Base-by-base conservation (phyloP, 192 early-diverging fungal species). In the Backusella psychrophila region DNA sequence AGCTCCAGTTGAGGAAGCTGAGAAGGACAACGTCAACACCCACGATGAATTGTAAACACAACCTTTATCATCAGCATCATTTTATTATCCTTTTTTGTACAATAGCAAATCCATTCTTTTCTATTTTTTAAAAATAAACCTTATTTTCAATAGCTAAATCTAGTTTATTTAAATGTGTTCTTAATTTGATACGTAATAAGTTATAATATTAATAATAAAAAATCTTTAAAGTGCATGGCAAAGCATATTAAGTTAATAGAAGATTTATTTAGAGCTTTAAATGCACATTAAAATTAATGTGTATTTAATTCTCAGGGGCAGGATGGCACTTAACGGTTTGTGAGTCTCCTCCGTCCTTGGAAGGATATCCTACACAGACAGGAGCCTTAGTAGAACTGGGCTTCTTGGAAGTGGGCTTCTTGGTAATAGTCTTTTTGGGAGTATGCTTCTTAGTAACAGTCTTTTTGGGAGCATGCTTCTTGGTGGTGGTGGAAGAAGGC, bases 21-120 rank as follows among this genome's bases (percentile, higher is more conserved):
- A 71, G 41, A 46, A 71, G 41, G 66, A 75, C n/a, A 26, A 71
- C 14, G 39, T 35, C 66, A 66, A 66, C 38, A 31, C 34, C 6
- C 74, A 75, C 41, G 66, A 75, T 67, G 74, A 75, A 42, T 75
- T 75, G 66, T 75, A 75, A 69, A 31, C 68, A 29, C 33, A 17
- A 65, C 65, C 17, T 33, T 33, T 67, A 21, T 63, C 29, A 63
- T 11, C 56, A 26, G 9, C 21, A 26, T 59, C 56, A 59, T 14
- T 59, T 12, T 59, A 21, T 52, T 23, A 59, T 59, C 12, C 12
- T 59, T 59, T 26, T 59, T 59, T 59, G 56, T 59, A 59, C 56
- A 59, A 59, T 59, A 59, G 56, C 56, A 59, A 59, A 59, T 59
- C 21, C 56, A 59, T 59, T 59, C 56, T 59, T 59, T 59, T 56